Percentiles rank a stretch among this genome's conserved stretches.
phyloP scores from a whole-genome alignment of 2,329 filamentous ascomycete genomes.

The Dothideomycetes sp. region DNA sequence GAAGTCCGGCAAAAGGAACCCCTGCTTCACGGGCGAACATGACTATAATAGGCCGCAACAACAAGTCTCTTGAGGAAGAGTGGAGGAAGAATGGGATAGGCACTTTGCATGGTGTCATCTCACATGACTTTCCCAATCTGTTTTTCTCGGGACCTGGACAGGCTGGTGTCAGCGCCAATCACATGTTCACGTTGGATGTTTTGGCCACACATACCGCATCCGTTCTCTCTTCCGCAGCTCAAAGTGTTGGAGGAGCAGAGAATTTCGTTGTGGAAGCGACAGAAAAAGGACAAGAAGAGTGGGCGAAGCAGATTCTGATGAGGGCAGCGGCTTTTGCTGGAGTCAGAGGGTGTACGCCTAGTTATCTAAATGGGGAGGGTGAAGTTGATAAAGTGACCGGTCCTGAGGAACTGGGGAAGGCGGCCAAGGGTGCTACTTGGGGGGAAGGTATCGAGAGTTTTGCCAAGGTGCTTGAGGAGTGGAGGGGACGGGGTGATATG shows the following conservation, averaged over 20 bases:
- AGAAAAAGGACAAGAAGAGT: conserved; percentile 39
- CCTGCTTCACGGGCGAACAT: conserved; percentile 23
- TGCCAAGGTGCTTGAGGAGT: conserved; percentile 25
- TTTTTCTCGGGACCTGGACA: conserved; percentile 32
- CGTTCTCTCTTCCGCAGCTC: conserved; percentile 31
- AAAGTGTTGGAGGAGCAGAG: conserved; percentile 17
- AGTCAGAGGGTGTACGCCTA: conserved; percentile 44
- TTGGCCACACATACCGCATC: conserved; percentile 35
- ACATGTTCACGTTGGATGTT: no score
- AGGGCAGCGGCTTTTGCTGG: conserved; percentile 33
- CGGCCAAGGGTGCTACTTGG: conserved; percentile 21
- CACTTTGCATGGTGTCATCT: conserved; percentile 46
- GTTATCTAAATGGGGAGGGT: conserved; percentile 44
- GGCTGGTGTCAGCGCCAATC: no score
- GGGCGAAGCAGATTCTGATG: conserved; percentile 34
- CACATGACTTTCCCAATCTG: conserved; percentile 46
- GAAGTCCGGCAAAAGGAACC: conserved; percentile 20
- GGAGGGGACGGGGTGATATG: conserved; percentile 24
- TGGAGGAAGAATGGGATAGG: conserved; percentile 34
- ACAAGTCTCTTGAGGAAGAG: conserved; percentile 37
- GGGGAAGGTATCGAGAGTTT: conserved; percentile 25
- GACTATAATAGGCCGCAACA: conserved; percentile 36
- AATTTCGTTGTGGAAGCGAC: conserved; percentile 36
- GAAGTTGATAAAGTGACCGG: conserved; percentile 20
- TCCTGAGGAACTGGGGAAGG: conserved; percentile 23